Evolutionary conservation across 2,329 filamentous ascomycete genomes (phyloP).

Genomic region (Pseudocercospora eumusae): DNA sequence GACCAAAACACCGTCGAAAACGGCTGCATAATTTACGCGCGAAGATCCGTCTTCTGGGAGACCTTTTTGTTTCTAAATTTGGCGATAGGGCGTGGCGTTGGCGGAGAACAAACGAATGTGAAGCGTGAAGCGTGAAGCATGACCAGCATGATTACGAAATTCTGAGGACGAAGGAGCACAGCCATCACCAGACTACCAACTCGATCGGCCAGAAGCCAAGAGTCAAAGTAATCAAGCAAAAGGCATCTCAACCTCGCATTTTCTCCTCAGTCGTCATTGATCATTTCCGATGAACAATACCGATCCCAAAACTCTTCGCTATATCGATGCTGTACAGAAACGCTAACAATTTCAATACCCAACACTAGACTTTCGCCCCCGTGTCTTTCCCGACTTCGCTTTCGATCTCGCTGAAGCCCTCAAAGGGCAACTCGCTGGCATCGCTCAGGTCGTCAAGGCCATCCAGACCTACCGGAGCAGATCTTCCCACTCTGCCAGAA

Average conservation of each 20-base stretch:
- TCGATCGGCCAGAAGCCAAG: neutral
- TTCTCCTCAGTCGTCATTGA: neutral
- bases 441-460: conserved; percentile 33
- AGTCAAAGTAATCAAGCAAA: conserved; percentile 6
- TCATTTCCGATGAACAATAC: neutral
- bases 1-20: conserved; percentile 15
- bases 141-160: neutral
- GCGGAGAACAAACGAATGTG: neutral
- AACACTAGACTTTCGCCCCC: neutral
- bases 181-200: neutral
- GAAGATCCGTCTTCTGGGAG: too few species aligned
- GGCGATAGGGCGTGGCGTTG: neutral
- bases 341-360: neutral
- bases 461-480: conserved; percentile 24
- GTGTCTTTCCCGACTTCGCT: conserved; percentile 23
- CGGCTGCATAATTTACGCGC: conserved; percentile 11
- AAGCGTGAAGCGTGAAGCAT: neutral
- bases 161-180: neutral
- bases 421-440: conserved; percentile 38
- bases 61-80: neutral
- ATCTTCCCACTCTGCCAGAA: conserved; percentile 30
- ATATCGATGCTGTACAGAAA: conserved; percentile 4
- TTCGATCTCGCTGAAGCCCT: conserved; percentile 37
- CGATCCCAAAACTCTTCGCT: neutral
- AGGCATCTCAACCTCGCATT: neutral